A percentile compares a stretch with the other conserved stretches of the same genome.
Conservation (phyloP, 75 land plant species). For the Cryptomeria japonica region DNA sequence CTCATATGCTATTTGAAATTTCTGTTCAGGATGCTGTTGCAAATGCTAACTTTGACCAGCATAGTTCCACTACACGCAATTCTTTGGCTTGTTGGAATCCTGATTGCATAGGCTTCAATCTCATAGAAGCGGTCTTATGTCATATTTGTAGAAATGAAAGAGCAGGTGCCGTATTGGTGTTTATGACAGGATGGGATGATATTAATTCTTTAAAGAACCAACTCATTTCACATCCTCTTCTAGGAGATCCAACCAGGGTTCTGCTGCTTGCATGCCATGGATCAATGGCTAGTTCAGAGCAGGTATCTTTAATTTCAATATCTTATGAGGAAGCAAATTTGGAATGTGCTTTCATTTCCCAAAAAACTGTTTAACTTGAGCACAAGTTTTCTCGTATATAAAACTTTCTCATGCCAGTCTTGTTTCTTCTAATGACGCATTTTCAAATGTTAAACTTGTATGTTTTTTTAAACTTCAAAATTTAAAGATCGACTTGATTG, state of each 20-base stretch:
- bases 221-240: constrained; percentile 34
- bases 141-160: constrained; percentile 38
- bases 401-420: neutral
- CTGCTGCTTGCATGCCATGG: constrained; percentile 54
- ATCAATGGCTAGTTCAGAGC: constrained; percentile 56
- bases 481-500: neutral
- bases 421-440: neutral
- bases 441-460: neutral
- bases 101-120: constrained; percentile 42
- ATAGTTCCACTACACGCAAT: constrained; percentile 18
- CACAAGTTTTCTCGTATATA: neutral
- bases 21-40: constrained; percentile 18
- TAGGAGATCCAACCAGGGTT: constrained; percentile 34
- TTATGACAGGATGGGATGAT: constrained; percentile 67
- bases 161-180: constrained; percentile 52
- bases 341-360: neutral
- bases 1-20: neutral
- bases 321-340: neutral
- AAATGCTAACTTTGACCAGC: constrained; percentile 10
- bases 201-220: constrained; percentile 43
- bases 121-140: constrained; percentile 37
- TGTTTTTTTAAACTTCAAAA: neutral
- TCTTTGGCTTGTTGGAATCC: constrained; percentile 55
- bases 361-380: neutral
- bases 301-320: constrained; percentile 19